phyloP scores from a whole-genome alignment of 176 grass and related monocot genomes.

The Oryza australiensis region DNA sequence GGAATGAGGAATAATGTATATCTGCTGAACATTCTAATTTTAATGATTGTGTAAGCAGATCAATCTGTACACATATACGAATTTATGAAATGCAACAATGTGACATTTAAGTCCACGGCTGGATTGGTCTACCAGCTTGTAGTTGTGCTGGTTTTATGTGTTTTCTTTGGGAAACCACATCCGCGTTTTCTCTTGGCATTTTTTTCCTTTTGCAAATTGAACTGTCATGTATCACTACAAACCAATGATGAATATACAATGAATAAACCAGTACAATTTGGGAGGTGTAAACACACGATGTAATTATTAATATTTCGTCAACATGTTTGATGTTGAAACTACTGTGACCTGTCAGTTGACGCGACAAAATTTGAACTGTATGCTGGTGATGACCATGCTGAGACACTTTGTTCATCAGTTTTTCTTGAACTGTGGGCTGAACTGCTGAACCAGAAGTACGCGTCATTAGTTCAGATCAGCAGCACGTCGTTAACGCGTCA shows the following conservation, averaged over 20 bases:
- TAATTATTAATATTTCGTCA: not conserved
- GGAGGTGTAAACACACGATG: not conserved
- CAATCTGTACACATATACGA: not conserved
- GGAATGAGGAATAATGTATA: not conserved
- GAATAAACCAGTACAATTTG: not conserved
- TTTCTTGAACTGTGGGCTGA: not conserved
- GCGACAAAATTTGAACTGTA: not conserved
- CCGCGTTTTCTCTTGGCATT: too few relatives aligned
- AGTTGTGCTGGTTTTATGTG: too few relatives aligned
- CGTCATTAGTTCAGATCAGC: not conserved
- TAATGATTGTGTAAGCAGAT: not conserved
- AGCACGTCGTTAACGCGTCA: conserved; percentile 15
- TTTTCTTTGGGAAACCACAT: too few relatives aligned
- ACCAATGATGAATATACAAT: not conserved
- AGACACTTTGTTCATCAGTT: not conserved
- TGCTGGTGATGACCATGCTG: not conserved
- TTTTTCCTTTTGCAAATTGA: too few relatives aligned
- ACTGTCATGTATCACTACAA: too few relatives aligned
- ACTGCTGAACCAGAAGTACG: not conserved
- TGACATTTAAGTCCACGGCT: not conserved
- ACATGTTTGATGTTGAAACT: not conserved
- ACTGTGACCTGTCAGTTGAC: not conserved
- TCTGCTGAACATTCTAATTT: not conserved
- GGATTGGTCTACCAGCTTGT: too few relatives aligned
- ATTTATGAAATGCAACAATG: not conserved